These are phyloP conservation scores for Sarocladiaceae sp. DNA, from an alignment of 2,329 filamentous ascomycete genomes.

Conservation along the genomic window DNA sequence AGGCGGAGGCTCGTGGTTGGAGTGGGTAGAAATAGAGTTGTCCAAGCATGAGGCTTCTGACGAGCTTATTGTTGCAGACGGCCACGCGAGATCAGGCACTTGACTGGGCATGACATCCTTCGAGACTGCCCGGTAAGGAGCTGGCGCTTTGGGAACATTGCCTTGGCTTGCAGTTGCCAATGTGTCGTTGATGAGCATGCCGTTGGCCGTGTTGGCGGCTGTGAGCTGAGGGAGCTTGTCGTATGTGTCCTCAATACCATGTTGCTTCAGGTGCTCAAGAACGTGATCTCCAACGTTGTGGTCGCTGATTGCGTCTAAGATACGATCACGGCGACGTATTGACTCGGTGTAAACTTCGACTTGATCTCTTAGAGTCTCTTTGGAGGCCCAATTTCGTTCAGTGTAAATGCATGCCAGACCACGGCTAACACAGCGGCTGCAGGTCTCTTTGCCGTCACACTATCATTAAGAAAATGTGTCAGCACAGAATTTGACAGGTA, in stretches of 20 bases:
- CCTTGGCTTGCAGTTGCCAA: too few relatives aligned
- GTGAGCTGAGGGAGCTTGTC: neutral
- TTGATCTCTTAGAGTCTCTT: neutral
- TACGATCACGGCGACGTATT: neutral
- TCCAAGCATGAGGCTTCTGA: too few relatives aligned
- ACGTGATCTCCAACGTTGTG: neutral
- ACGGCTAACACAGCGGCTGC: neutral
- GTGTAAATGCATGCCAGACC: neutral
- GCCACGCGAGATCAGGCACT: too few relatives aligned
- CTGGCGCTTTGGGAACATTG: too few relatives aligned
- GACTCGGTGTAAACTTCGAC: neutral
- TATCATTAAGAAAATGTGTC: too few relatives aligned
- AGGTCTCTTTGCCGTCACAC: neutral
- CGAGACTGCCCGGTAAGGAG: too few relatives aligned
- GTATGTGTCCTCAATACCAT: neutral
- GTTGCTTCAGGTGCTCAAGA: neutral
- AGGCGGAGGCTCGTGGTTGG: too few relatives aligned
- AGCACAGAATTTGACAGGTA: too few relatives aligned
- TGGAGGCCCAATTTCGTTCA: neutral
- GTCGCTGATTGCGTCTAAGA: neutral
- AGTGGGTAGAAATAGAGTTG: too few relatives aligned
- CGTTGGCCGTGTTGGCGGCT: neutral
- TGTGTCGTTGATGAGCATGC: too few relatives aligned
- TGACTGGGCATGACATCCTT: too few relatives aligned
- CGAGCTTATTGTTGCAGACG: too few relatives aligned